phyloP scores from a whole-genome alignment of 129 eudicot genomes.

The Centella asiatica region DNA sequence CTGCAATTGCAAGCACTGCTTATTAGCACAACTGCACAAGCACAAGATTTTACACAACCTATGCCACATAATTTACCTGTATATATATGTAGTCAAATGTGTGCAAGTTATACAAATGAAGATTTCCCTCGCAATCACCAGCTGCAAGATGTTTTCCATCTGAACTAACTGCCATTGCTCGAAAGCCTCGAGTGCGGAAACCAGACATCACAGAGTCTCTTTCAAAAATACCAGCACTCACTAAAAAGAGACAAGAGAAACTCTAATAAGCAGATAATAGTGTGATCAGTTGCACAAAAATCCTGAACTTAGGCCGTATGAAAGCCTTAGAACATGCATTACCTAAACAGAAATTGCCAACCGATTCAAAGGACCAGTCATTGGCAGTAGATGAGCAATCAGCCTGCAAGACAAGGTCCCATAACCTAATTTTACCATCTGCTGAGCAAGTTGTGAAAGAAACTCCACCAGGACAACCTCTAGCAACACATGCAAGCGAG shows the following conservation, averaged over 20 bases:
- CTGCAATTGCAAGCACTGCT: no score
- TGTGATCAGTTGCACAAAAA: background rate
- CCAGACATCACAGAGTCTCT: slow-evolving; percentile 47
- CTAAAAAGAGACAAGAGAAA: slow-evolving; percentile 30
- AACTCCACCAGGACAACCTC: slow-evolving; percentile 69
- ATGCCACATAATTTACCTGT: slow-evolving; percentile 27
- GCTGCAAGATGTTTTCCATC: slow-evolving; percentile 77
- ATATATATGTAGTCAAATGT: slow-evolving; percentile 56
- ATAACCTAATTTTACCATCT: slow-evolving; percentile 63
- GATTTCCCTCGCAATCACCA: slow-evolving; percentile 69
- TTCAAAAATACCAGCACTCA: slow-evolving; percentile 60
- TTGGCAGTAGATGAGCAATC: slow-evolving; percentile 11
- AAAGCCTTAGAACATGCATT: slow-evolving; percentile 13
- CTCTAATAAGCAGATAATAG: background rate
- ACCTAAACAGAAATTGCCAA: slow-evolving; percentile 43
- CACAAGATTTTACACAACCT: background rate
- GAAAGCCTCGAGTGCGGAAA: slow-evolving; percentile 43
- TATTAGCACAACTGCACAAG: background rate
- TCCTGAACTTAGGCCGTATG: background rate
- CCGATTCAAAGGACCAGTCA: slow-evolving; percentile 25
- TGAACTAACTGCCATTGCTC: slow-evolving; percentile 67
- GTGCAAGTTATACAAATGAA: slow-evolving; percentile 56
- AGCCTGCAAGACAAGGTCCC: slow-evolving; percentile 55
- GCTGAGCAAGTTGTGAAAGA: slow-evolving; percentile 74
- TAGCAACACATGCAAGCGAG: slow-evolving; percentile 65